Evolutionary conservation across 164 flowering plant species (phyloP).

Genomic region (Aristolochia fimbriata): DNA sequence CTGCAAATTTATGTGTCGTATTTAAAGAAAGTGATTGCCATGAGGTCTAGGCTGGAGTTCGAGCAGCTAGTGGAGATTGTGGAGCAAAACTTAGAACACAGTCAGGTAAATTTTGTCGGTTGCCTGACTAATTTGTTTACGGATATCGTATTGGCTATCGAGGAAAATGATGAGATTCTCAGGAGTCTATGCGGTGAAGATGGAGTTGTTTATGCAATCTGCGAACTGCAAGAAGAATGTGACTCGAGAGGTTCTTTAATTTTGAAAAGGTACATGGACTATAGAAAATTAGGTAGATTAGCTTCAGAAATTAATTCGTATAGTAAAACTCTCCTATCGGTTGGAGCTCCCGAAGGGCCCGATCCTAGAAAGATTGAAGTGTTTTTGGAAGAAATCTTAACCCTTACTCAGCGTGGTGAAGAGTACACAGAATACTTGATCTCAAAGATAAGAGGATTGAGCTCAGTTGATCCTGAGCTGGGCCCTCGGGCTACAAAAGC

Average conservation of each 20-base stretch:
- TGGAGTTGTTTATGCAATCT: conserved; percentile 74
- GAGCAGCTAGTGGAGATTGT: conserved; percentile 60
- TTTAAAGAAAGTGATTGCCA: conserved; percentile 63
- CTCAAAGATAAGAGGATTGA: conserved; percentile 70
- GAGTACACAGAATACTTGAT: conserved; percentile 84
- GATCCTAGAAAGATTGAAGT: conserved; percentile 85
- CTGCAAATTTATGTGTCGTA: conserved; percentile 74
- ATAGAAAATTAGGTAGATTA: conserved; percentile 48
- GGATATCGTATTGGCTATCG: conserved; percentile 81
- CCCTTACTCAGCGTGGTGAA: conserved; percentile 73
- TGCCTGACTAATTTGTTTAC: conserved; percentile 82
- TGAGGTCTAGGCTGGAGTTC: conserved; percentile 70
- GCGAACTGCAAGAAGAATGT: conserved; percentile 90
- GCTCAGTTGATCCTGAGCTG: conserved; percentile 69
- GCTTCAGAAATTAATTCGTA: conserved; percentile 74
- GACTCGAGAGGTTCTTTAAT: conserved; percentile 63
- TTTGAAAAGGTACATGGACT: conserved; percentile 80
- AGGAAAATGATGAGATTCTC: conserved; percentile 69
- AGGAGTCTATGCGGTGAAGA: conserved; percentile 77
- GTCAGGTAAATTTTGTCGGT: conserved; percentile 48
- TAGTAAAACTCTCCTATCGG: conserved; percentile 55
- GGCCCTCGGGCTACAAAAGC: conserved; percentile 78
- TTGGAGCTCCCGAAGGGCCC: conserved; percentile 69
- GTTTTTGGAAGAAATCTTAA: conserved; percentile 73
- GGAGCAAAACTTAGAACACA: conserved; percentile 30